Evolutionary conservation across 495 filamentous ascomycete species (phyloP).

Genomic region (Lasiosphaeris hirsuta): DNA sequence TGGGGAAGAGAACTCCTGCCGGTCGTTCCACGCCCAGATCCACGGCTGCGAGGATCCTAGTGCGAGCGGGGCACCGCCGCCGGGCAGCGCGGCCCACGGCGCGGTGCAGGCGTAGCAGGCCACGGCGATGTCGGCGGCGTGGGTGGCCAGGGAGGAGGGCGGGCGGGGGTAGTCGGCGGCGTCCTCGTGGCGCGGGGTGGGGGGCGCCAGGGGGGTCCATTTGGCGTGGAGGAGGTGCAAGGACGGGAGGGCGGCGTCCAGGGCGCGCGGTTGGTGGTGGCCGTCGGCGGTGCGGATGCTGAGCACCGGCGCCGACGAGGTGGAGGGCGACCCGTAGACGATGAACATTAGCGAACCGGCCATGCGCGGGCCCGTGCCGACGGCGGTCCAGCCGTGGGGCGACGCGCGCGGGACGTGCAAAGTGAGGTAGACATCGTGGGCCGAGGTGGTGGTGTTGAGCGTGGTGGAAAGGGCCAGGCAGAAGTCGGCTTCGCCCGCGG

Average conservation of each 20-base stretch:
- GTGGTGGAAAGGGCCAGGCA: conserved; percentile 21
- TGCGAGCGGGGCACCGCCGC: not conserved
- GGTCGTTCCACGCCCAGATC: conserved; percentile 33
- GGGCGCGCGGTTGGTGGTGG: conserved; percentile 20
- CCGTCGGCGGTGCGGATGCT: conserved; percentile 29
- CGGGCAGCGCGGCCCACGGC: conserved; percentile 8
- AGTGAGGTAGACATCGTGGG: conserved; percentile 23
- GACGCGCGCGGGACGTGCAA: conserved; percentile 18
- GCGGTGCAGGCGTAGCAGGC: conserved; percentile 25
- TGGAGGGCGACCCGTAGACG: conserved; percentile 31
- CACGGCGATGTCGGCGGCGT: conserved; percentile 16
- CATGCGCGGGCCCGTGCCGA: conserved; percentile 30
- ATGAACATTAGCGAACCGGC: conserved; percentile 30
- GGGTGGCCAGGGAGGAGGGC: not conserved
- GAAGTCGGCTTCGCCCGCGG: conserved; percentile 23
- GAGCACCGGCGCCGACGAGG: conserved; percentile 17
- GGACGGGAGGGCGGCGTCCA: not conserved
- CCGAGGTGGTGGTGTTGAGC: conserved; percentile 21
- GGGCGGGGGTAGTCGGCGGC: conserved; percentile 4
- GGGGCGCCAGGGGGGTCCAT: not conserved
- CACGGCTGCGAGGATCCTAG: conserved; percentile 21
- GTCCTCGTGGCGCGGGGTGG: conserved; percentile 8
- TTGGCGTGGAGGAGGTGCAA: conserved; percentile 8
- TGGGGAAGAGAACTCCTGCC: conserved; percentile 20
- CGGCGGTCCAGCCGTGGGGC: conserved; percentile 27